These are phyloP conservation scores for Andrographis paniculata DNA, from an alignment of 305 asterid genomes.

Conservation along the genomic window DNA sequence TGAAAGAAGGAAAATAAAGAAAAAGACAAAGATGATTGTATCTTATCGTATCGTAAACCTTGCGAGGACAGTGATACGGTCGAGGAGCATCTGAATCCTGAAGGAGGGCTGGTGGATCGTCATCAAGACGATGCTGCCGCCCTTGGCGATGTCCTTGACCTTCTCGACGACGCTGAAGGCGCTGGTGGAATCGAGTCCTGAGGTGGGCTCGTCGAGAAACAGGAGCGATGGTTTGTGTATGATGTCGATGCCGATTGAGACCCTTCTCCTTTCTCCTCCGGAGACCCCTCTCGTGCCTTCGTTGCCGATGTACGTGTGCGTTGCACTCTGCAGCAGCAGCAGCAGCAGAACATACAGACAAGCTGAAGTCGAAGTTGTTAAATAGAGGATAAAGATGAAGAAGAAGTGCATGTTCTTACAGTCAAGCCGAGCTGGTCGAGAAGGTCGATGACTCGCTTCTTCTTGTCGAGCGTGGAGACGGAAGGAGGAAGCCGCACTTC, in stretches of 20 bases:
- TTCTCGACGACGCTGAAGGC: conserved; percentile 81
- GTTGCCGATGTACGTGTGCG: conserved; percentile 74
- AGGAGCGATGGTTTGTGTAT: conserved; percentile 83
- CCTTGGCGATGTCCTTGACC: conserved; percentile 70
- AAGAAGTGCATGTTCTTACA: conserved; percentile 22
- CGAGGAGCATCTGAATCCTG: conserved; percentile 76
- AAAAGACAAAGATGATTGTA: background rate
- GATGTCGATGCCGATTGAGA: conserved; percentile 78
- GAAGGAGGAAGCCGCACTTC: conserved; percentile 88
- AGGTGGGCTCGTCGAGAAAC: conserved; percentile 88
- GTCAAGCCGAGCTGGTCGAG: conserved; percentile 73
- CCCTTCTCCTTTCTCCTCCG: conserved; percentile 80
- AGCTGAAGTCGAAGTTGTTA: background rate
- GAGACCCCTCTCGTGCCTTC: conserved; percentile 83
- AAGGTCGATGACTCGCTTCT: conserved; percentile 60
- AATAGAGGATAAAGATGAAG: background rate
- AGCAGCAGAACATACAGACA: background rate
- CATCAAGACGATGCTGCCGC: conserved; percentile 83
- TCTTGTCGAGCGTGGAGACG: conserved; percentile 59
- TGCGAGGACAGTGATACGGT: conserved; percentile 66
- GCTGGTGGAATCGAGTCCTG: conserved; percentile 87
- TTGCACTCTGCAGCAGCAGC: conserved; percentile 39
- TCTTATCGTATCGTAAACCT: no score
- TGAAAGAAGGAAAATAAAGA: no score
- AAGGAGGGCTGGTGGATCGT: conserved; percentile 88